Evolutionary conservation across 306 rosid species (phyloP).

Genomic region (Malus orientalis): DNA sequence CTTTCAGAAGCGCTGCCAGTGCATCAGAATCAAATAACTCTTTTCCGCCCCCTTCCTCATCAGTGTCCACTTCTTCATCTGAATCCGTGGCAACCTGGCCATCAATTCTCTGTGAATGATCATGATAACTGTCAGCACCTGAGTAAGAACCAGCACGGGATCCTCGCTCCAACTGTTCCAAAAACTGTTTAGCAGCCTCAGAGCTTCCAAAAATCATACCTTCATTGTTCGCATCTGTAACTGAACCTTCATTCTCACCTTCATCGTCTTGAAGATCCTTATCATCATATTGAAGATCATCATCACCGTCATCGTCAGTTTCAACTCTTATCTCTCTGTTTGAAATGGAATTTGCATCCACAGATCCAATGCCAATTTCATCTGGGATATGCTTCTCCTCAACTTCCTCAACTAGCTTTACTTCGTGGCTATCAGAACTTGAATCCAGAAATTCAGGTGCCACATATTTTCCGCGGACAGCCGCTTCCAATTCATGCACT

Average conservation of each 20-base stretch:
- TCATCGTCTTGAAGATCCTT: constrained; percentile 15
- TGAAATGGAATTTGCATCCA: background rate
- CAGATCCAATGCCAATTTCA: constrained; percentile 22
- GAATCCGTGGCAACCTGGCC: constrained; percentile 89
- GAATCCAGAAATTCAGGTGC: constrained; percentile 19
- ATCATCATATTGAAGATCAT: background rate
- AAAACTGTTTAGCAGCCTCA: constrained; percentile 53
- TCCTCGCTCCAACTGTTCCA: constrained; percentile 63
- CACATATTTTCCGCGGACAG: constrained; percentile 14
- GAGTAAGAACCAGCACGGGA: constrained; percentile 41
- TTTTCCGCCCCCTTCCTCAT: constrained; percentile 78
- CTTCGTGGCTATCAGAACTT: constrained; percentile 15
- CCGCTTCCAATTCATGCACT: constrained; percentile 18
- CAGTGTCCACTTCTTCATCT: constrained; percentile 76
- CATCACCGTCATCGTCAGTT: background rate
- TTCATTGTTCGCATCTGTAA: constrained; percentile 51
- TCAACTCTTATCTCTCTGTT: background rate
- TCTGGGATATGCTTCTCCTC: constrained; percentile 20
- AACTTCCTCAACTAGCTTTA: constrained; percentile 25
- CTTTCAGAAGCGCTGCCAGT: constrained; percentile 87
- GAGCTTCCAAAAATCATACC: constrained; percentile 56
- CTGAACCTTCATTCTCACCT: constrained; percentile 35
- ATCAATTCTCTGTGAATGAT: constrained; percentile 55
- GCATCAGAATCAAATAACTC: constrained; percentile 93
- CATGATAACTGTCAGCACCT: constrained; percentile 46